Conservation (phyloP, 2,329 filamentous ascomycete genomes). For the Cadophora malorum region DNA sequence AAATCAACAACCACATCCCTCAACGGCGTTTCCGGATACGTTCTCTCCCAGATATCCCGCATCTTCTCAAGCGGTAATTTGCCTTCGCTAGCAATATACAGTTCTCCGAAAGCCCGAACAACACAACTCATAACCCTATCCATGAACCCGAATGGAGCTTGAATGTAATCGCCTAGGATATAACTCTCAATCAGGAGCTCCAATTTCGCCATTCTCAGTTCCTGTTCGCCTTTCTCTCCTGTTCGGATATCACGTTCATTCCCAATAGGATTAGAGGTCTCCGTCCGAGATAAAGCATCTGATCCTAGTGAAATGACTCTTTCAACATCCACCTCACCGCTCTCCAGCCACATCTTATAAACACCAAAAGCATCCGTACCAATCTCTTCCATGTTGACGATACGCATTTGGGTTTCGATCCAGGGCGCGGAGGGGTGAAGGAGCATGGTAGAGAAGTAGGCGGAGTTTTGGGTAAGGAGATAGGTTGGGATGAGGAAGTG, state of each 20-base stretch:
- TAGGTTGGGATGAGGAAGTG: neutral
- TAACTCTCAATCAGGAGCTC: neutral
- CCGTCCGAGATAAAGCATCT: too few species aligned
- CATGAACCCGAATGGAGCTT: neutral
- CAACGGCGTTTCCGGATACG: neutral
- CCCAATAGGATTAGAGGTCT: too few species aligned
- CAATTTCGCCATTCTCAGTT: neutral
- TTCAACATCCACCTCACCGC: neutral
- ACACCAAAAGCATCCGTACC: neutral
- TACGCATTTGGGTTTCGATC: neutral
- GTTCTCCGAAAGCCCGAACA: neutral
- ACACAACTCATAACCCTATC: neutral
- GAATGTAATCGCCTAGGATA: neutral
- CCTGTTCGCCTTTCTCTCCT: too few species aligned
- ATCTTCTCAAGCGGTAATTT: neutral
- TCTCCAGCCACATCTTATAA: neutral
- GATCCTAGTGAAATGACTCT: too few species aligned
- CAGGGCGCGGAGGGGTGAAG: neutral
- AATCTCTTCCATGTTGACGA: neutral
- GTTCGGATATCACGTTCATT: too few species aligned
- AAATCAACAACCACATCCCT: neutral
- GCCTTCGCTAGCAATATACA: neutral
- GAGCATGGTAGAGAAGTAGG: neutral
- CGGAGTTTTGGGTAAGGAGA: neutral
- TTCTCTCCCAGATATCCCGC: neutral